A percentile compares a stretch with the other conserved stretches of the same genome.
Evolutionary conservation across 139 green algal species (phyloP).

Genomic region (Chlorella sp.): DNA sequence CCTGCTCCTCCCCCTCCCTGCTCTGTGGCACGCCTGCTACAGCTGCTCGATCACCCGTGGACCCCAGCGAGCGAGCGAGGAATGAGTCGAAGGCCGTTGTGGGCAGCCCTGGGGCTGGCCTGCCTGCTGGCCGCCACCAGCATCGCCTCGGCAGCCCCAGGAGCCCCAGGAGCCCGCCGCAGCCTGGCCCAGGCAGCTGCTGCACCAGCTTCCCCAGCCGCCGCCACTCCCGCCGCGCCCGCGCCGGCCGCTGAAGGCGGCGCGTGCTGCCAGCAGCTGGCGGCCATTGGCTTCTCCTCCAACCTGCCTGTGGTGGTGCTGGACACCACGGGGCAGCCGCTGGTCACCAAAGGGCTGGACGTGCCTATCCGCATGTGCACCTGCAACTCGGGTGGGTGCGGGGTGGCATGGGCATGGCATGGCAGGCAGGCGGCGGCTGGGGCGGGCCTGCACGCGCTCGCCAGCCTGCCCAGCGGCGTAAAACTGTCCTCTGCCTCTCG

Average conservation of each 20-base stretch:
- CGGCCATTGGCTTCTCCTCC: conserved; percentile 38
- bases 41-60: too few relatives aligned
- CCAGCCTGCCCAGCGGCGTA: background rate
- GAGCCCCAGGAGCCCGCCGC: background rate
- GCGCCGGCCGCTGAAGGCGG: background rate
- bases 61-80: too few relatives aligned
- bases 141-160: background rate
- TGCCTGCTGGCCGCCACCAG: background rate
- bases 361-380: conserved; percentile 42
- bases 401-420: too few relatives aligned
- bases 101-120: conserved; percentile 18
- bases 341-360: conserved; percentile 37
- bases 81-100: background rate
- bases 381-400: conserved; percentile 15
- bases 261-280: conserved; percentile 32
- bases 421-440: background rate
- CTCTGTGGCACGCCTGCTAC: too few relatives aligned
- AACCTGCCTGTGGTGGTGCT: conserved; percentile 61
- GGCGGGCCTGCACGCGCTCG: background rate
- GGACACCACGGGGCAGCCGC: conserved; percentile 35
- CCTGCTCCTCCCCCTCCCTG: too few relatives aligned
- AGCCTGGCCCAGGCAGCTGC: background rate
- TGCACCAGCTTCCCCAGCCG: background rate
- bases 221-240: background rate
- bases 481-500: background rate